These are phyloP conservation scores for Aspergillus oerlinghausenensis DNA, from an alignment of 2,329 filamentous ascomycete species.

Conservation along the genomic window DNA sequence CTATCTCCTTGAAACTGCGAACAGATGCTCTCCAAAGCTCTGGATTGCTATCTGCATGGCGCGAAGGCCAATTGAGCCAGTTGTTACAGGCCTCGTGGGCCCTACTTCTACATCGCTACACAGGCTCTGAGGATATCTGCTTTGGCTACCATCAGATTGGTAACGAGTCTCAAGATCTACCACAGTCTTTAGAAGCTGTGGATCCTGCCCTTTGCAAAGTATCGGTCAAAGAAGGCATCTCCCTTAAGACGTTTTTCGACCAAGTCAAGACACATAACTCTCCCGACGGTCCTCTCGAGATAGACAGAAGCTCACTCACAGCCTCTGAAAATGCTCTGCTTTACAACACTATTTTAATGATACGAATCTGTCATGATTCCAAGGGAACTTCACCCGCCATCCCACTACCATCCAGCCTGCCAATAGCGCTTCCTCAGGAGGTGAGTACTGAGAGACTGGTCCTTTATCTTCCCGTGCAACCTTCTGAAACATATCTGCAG, in stretches of 20 bases:
- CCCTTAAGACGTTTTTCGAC: slow-evolving; percentile 25
- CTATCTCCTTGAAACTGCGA: slow-evolving; percentile 32
- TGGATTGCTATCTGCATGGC: slow-evolving; percentile 29
- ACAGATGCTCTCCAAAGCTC: slow-evolving; percentile 25
- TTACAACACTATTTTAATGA: slow-evolving; percentile 35
- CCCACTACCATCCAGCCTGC: slow-evolving; percentile 22
- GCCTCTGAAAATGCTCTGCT: slow-evolving; percentile 19
- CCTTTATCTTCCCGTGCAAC: background rate
- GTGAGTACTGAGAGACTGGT: slow-evolving; percentile 16
- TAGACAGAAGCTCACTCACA: slow-evolving; percentile 3
- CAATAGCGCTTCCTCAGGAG: slow-evolving; percentile 29
- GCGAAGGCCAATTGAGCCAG: slow-evolving; percentile 20
- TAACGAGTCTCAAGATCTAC: slow-evolving; percentile 10
- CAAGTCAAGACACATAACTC: slow-evolving; percentile 15
- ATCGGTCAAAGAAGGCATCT: slow-evolving; percentile 26
- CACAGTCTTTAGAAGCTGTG: slow-evolving; percentile 11
- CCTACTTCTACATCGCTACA: slow-evolving; percentile 43
- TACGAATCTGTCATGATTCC: slow-evolving; percentile 27
- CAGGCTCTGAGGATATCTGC: slow-evolving; percentile 44
- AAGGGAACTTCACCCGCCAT: slow-evolving; percentile 11
- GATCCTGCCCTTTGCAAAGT: slow-evolving; percentile 21
- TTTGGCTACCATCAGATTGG: slow-evolving; percentile 41
- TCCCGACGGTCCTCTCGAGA: slow-evolving; percentile 7
- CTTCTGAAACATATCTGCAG: slow-evolving; percentile 16
- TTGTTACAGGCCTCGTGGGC: slow-evolving; percentile 44